Evolutionary conservation across 2,329 filamentous ascomycete species (phyloP).

Genomic region (Penicillium vulpinum): DNA sequence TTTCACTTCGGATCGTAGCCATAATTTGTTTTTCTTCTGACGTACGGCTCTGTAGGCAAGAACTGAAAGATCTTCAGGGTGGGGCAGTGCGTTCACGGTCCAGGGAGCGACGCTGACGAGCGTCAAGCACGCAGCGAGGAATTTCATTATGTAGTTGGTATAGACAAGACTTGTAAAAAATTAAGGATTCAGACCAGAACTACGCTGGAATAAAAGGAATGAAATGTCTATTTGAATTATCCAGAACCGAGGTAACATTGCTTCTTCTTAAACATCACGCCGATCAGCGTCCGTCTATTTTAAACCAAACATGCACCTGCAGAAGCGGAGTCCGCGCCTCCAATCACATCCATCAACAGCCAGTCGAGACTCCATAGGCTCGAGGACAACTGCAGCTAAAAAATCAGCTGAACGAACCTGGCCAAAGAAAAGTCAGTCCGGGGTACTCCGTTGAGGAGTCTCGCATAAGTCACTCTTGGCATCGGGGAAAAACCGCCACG

Average conservation of each 20-base stretch:
- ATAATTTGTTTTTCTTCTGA: not conserved
- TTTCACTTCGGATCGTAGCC: no score
- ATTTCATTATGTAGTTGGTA: constrained; percentile 7
- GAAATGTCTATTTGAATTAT: no score
- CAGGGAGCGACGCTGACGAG: not conserved
- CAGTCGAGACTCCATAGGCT: not conserved
- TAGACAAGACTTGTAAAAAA: not conserved
- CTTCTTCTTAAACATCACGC: constrained; percentile 1
- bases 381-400: not conserved
- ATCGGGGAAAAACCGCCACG: not conserved
- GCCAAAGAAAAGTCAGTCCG: not conserved
- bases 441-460: not conserved
- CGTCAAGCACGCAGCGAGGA: not conserved
- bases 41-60: constrained; percentile 25
- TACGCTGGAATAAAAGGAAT: no score
- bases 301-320: not conserved
- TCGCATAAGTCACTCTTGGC: constrained; percentile 3
- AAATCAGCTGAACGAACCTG: not conserved
- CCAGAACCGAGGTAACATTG: not conserved
- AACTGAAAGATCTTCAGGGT: not conserved
- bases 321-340: not conserved
- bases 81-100: constrained; percentile 5
- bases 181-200: no score
- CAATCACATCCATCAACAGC: constrained; percentile 1
- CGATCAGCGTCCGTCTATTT: constrained; percentile 1